Percentiles rank a stretch among this genome's conserved stretches.
phyloP scores from a whole-genome alignment of 768 basidiomycete genomes.

The Termitomyces sp. region DNA sequence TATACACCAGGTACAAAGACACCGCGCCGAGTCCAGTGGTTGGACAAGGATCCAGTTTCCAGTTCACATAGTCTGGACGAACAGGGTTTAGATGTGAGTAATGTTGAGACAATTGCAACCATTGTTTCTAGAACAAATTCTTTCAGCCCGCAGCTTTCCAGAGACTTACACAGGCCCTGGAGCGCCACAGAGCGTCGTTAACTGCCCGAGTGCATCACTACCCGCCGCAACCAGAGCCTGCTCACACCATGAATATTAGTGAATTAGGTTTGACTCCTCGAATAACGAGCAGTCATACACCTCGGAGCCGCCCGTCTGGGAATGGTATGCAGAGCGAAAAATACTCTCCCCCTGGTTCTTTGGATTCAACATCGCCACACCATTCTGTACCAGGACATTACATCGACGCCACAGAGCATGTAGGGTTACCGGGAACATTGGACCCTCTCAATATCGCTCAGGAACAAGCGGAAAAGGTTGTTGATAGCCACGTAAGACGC shows the following conservation, averaged over 20 bases:
- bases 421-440: conserved; percentile 45
- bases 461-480: conserved; percentile 9
- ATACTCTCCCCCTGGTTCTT: conserved; percentile 14
- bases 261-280: background rate
- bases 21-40: conserved; percentile 52
- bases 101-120: background rate
- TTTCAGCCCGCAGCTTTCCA: conserved; percentile 43
- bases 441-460: conserved; percentile 10
- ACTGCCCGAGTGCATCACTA: conserved; percentile 24
- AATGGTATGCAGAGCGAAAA: background rate
- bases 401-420: conserved; percentile 59
- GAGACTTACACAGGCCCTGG: conserved; percentile 39
- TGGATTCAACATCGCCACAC: conserved; percentile 14
- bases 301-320: background rate
- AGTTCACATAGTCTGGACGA: conserved; percentile 46
- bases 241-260: conserved; percentile 7
- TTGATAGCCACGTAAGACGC: conserved; percentile 9
- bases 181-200: conserved; percentile 36
- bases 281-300: conserved; percentile 1
- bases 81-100: conserved; percentile 45
- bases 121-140: background rate
- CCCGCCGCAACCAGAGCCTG: conserved; percentile 18
- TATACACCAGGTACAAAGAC: conserved; percentile 32
- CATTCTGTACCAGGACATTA: conserved; percentile 44
- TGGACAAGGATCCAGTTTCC: conserved; percentile 19